Base-by-base conservation (phyloP, 768 basidiomycete species). In the Mycena leptocephala region DNA sequence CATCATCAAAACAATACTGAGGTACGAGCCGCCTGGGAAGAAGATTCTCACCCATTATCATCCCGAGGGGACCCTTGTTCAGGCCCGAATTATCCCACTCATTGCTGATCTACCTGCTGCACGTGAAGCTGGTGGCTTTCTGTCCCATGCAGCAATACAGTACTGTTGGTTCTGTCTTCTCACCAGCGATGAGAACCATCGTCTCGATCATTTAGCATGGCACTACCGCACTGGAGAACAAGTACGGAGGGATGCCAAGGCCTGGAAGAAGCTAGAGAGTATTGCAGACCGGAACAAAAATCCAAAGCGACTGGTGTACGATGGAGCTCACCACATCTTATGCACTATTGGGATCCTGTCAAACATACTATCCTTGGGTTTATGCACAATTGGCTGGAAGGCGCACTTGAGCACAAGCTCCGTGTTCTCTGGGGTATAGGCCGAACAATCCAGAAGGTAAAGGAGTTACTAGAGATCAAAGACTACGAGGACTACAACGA, bases 121-220 rank as follows among this genome's bases (percentile, higher is more conserved):
- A 11, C 43, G 66, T 16, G 78, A 80, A 41, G 51, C 74, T 24
- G 70, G 72, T 11, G 79, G 81, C 5, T 79, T 76, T 72, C 41
- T 71, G 26, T 68, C 61, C 10, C 68, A 68, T 41, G 24, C 55
- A 22, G 56, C 77, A 6, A 62, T 41, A 8, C 56, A 46, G 16
- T 82, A 76, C 62, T 82, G 81, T 65, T 74, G 71, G 14, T 81
- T 61, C 20, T 82, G 81, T 70, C 53, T 62, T 3, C 63, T 41
- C 20, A 56, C 14, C 2, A 41, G 37, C 1, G 33, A 58, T 3
- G 76, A 80, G 26, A 70, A 72, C 28, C 41, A 67, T 24, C 39
- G 70, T 55, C 59, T 76, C 6, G 72, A 81, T 55, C 46, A 43
- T 56, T 9, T 22, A 2, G 41, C 35, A 24, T 83, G 80, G 81